A percentile compares a stretch with the other conserved stretches of the same genome.
These are phyloP conservation scores for Luzula sylvatica DNA, from an alignment of 176 grass and related monocot genomes.

Conservation along the genomic window DNA sequence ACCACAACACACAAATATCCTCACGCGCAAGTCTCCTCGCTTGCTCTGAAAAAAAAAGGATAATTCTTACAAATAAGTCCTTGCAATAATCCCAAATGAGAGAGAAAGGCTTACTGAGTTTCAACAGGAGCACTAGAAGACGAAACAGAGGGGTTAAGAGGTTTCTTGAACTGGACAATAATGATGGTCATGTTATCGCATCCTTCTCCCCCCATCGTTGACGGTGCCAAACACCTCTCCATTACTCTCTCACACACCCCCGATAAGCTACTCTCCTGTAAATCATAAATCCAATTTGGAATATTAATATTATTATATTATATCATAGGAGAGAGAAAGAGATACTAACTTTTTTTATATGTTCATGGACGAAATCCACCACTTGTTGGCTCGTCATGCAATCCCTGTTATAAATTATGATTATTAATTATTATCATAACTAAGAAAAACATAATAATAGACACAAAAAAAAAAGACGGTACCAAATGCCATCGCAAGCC, in stretches of 20 bases:
- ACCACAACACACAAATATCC: no score
- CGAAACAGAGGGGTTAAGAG: neutral
- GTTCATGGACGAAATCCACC: constrained; percentile 86
- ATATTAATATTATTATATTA: neutral
- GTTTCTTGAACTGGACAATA: constrained; percentile 84
- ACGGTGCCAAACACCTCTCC: constrained; percentile 75
- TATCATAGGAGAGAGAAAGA: constrained; percentile 1
- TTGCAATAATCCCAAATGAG: no score
- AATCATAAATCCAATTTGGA: neutral
- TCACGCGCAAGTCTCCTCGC: no score
- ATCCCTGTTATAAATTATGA: constrained; percentile 45
- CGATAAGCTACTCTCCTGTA: constrained; percentile 70
- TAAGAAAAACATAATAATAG: neutral
- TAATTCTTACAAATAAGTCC: no score
- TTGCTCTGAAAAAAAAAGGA: no score
- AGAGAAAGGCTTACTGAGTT: no score
- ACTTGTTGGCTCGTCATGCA: constrained; percentile 94
- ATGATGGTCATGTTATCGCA: constrained; percentile 99
- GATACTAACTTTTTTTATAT: constrained; percentile 50
- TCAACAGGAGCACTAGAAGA: neutral
- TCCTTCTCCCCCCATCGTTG: constrained; percentile 52
- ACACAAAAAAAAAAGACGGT: constrained; percentile 17
- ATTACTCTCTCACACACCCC: constrained; percentile 74
- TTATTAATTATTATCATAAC: constrained; percentile 7
- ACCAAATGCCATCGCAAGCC: constrained; percentile 98